Evolutionary conservation across 176 grass and related monocot genomes (phyloP), one percentile per base, ranked within the genome.

Genomic region (Hyparrhenia diplandra): DNA sequence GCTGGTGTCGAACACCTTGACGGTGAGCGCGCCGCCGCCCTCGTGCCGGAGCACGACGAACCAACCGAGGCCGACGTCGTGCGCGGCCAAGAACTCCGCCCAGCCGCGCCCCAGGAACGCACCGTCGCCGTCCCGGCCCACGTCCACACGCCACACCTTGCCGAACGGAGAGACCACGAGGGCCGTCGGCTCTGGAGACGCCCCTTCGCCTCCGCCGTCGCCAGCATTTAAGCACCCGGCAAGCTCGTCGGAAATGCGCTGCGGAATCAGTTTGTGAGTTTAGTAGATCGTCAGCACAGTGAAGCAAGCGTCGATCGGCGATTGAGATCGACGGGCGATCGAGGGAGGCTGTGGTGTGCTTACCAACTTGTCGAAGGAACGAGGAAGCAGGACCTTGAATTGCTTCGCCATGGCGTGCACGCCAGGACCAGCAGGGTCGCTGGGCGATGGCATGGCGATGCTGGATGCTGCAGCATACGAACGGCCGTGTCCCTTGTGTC

Each of bases 181-280:
- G 7, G 49, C 81, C 67, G 14, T 49, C 4, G 70, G 13, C 10
- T 1, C 29, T 0, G 2, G 20, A 13, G 13, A n/a, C 25, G 32
- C 34, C 12, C 16, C 13, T 13, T 21, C 57, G 7, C n/a, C 41
- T 13, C 14, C 36, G 36, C 8, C 32, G 25, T 52, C 69, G 9
- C 23, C 31, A 10, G 23, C 24, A 21, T 54, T 45, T 9, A 67
- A 35, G 47, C 30, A 74, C 35, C n/a, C 4, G 5, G 77, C 69
- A 61, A 86, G 77, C 35, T 86, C 36, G 47, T 86, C 76, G 59
- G 68, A 66, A 13, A 86, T 80, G 24, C 69, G 59, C 85, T 87
- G 65, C 2, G 17, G 28, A 12, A 32, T 12, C 43, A 18, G 27
- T n/a, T n/a, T n/a, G n/a, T n/a, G n/a, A n/a, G n/a, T n/a, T n/a